Percentiles rank a stretch among this genome's conserved stretches.
phyloP scores from a whole-genome alignment of 1,284 basidiomycete species.

The Puccinia polysora region DNA sequence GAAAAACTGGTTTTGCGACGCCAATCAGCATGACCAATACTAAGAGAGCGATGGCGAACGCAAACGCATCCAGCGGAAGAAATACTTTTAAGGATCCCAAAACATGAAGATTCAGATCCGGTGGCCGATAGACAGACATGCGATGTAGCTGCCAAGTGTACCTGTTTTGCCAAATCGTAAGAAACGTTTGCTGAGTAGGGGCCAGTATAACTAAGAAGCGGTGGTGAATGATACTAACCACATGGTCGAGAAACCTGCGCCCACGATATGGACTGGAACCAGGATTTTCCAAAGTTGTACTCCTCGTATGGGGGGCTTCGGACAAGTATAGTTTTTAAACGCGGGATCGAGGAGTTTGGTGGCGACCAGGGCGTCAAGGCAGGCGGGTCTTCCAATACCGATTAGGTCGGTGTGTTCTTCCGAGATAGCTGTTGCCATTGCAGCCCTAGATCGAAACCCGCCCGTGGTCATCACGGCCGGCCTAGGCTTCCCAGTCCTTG shows the following conservation, averaged over 20 bases:
- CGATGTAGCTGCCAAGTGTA: background rate
- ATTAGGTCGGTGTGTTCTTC: slow-evolving; percentile 4
- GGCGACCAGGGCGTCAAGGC: slow-evolving; percentile 1
- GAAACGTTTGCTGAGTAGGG: too few relatives aligned
- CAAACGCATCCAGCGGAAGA: too few relatives aligned
- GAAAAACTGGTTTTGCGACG: too few relatives aligned
- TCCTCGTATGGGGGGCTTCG: background rate
- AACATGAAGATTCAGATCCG: too few relatives aligned
- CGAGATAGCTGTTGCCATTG: background rate
- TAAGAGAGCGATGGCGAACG: too few relatives aligned
- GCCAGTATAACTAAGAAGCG: background rate
- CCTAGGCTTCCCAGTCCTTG: too few relatives aligned
- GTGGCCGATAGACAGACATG: too few relatives aligned
- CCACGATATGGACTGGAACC: background rate
- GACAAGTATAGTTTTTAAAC: background rate
- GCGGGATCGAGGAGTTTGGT: background rate
- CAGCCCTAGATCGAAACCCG: background rate
- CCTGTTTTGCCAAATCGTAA: background rate
- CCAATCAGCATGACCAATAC: too few relatives aligned
- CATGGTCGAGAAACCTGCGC: background rate
- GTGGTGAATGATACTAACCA: too few relatives aligned
- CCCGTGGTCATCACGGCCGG: background rate
- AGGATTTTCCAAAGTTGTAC: background rate
- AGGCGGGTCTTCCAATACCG: slow-evolving; percentile 3
- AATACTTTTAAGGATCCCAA: too few relatives aligned